Conservation (phyloP, 2,329 filamentous ascomycete genomes). For the Pseudogymnoascus sp. region DNA sequence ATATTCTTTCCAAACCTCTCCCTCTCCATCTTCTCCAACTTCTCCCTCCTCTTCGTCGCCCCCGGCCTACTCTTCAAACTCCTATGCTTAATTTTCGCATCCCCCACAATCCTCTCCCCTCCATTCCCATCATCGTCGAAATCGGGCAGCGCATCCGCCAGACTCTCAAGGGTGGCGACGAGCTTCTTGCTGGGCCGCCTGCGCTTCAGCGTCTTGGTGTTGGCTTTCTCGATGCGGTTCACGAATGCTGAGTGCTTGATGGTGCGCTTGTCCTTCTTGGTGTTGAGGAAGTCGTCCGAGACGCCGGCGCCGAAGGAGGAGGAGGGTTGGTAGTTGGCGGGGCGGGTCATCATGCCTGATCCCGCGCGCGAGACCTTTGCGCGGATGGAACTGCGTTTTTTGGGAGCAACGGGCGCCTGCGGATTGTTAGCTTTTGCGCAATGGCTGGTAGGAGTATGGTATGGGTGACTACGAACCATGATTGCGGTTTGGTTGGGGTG, state of each 20-base stretch:
- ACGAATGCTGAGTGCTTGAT: constrained; percentile 79
- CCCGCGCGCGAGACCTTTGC: constrained; percentile 47
- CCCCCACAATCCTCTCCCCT: constrained; percentile 34
- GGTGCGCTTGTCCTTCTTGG: constrained; percentile 75
- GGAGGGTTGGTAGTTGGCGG: constrained; percentile 28
- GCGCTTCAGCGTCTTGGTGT: constrained; percentile 52
- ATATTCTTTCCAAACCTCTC: constrained; percentile 79
- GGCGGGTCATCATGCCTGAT: constrained; percentile 32
- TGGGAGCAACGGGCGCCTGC: constrained; percentile 33
- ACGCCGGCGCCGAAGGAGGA: constrained; percentile 42
- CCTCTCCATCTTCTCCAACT: constrained; percentile 72
- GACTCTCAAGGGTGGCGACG: constrained; percentile 63
- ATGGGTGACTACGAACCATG: constrained; percentile 15
- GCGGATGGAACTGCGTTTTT: constrained; percentile 52
- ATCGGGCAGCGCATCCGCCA: constrained; percentile 72
- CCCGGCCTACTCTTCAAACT: constrained; percentile 71
- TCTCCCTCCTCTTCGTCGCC: constrained; percentile 76
- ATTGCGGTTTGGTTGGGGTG: constrained; percentile 7
- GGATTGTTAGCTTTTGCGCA: constrained; percentile 21
- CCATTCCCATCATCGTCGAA: constrained; percentile 42
- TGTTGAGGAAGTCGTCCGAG: constrained; percentile 56
- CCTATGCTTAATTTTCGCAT: constrained; percentile 64
- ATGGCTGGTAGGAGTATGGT: not conserved
- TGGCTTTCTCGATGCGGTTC: constrained; percentile 63
- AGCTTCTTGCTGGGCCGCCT: constrained; percentile 72